Base-by-base conservation (phyloP, 2,329 filamentous ascomycete genomes). In the Penicillium sp. region DNA sequence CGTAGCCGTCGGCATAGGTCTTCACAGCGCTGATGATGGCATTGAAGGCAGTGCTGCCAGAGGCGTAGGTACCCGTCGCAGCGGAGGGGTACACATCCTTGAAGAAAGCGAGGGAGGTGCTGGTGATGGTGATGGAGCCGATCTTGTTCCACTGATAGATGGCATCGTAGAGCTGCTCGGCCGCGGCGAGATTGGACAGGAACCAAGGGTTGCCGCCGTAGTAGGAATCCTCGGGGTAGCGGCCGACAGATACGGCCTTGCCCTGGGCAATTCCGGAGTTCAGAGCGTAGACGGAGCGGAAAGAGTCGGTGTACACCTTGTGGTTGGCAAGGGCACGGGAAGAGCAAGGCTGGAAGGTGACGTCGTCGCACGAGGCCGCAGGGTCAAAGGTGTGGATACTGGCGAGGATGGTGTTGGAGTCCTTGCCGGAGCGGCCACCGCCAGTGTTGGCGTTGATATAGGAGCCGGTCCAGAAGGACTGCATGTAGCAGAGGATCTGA, bases 131-230 rank as follows among this genome's bases (percentile, higher is more conserved):
- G 58, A 94, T 77, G 4, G 75, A 82, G 1, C 81, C 82, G 25
- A 75, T 66, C 35, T 73, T 69, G 53, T 84, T 76, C 85, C 86
- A 91, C 43, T 85, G 81, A 55, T 84, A 83, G 1, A 90, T 61
- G 1, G 88, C 84, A 58, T 86, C 83, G 64, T 90, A 93, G 3
- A 94, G 77, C 62, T 87, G 84, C 67, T 93, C 88, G 3, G 87
- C 88, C 0, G 86, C 86, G 1, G 86, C 86, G 26, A 89, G 75
- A 1, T 85, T 91, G 57, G 78, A 78, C 12, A 91, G 76, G 59
- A 88, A 78, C 88, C 88, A 93, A 1, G 88, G 88, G 65, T 93
- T 90, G 1, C 86, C 87, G 50, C 81, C 80, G 66, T 84, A 85
- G 68, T 91, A 93, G 3, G 75, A 68, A 57, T 94, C 87, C 65